Evolutionary conservation across 805 yeast species (phyloP).

Genomic region (Sungouiozyma intestinalis): DNA sequence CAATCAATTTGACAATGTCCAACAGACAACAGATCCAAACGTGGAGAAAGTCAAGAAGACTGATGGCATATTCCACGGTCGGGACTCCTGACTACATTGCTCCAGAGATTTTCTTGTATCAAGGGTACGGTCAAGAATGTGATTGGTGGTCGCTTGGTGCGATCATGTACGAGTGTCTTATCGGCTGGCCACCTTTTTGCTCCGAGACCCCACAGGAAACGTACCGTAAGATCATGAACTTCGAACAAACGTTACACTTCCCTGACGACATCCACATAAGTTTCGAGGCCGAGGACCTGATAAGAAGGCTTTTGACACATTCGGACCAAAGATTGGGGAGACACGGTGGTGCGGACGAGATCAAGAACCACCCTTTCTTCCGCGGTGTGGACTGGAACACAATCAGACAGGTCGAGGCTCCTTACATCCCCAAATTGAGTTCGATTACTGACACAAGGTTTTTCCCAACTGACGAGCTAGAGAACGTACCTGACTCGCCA

Average conservation of each 20-base stretch:
- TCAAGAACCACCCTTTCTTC: slow-evolving; percentile 84
- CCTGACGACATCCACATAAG: slow-evolving; percentile 89
- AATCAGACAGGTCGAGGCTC: slow-evolving; percentile 81
- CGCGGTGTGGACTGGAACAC: slow-evolving; percentile 94
- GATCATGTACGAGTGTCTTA: slow-evolving; percentile 90
- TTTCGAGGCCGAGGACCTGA: slow-evolving; percentile 81
- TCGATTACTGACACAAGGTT: slow-evolving; percentile 93
- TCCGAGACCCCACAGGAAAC: slow-evolving; percentile 93
- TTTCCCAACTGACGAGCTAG: slow-evolving; percentile 96
- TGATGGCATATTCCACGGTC: slow-evolving; percentile 93
- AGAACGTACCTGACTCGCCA: slow-evolving; percentile 88
- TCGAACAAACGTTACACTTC: slow-evolving; percentile 79
- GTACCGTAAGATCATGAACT: slow-evolving; percentile 78
- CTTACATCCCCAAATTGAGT: slow-evolving; percentile 83
- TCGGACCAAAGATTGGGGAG: slow-evolving; percentile 78
- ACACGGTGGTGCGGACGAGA: slow-evolving; percentile 84
- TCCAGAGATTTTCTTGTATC: slow-evolving; percentile 85
- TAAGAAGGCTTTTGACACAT: slow-evolving; percentile 62
- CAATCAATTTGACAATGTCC: slow-evolving; percentile 90
- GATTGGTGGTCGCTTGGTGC: slow-evolving; percentile 98
- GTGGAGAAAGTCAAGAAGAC: slow-evolving; percentile 83
- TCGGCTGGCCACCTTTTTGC: slow-evolving; percentile 97
- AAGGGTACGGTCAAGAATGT: slow-evolving; percentile 94
- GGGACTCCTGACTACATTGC: slow-evolving; percentile 97
- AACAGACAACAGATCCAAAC: slow-evolving; percentile 92